A percentile compares a stretch with the other conserved stretches of the same genome.
These are phyloP conservation scores for Eimeria maxima DNA, from an alignment of 169 alveolate species.

Conservation along the genomic window DNA sequence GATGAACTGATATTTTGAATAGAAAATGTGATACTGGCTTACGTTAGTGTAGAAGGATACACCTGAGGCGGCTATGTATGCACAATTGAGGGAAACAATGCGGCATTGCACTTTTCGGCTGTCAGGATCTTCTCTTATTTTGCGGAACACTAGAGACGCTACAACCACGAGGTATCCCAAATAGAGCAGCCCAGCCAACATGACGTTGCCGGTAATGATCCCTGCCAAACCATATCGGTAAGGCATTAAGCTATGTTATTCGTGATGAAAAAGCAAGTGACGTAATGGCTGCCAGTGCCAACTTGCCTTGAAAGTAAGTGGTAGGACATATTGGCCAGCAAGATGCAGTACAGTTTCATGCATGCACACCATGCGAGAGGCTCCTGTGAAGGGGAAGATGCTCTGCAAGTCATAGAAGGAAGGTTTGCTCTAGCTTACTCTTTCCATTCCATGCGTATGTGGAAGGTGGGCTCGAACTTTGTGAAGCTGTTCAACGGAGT, in stretches of 20 bases:
- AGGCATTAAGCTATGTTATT: constrained; percentile 32
- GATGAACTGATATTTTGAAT: not conserved
- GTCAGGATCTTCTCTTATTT: constrained; percentile 41
- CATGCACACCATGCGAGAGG: constrained; percentile 60
- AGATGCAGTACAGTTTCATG: constrained; percentile 65
- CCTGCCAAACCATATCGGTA: constrained; percentile 70
- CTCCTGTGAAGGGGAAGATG: not conserved
- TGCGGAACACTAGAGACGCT: constrained; percentile 25
- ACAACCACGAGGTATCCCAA: constrained; percentile 49
- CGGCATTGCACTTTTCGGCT: constrained; percentile 70
- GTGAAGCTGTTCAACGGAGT: constrained; percentile 65
- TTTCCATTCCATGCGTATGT: constrained; percentile 63
- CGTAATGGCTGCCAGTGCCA: not conserved
- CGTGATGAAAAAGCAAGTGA: not conserved
- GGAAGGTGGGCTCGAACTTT: constrained; percentile 57
- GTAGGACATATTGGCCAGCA: constrained; percentile 63
- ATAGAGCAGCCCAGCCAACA: constrained; percentile 37
- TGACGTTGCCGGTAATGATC: constrained; percentile 48
- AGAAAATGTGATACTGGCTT: not conserved
- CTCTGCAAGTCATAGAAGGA: not conserved
- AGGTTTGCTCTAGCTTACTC: not conserved
- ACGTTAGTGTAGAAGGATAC: constrained; percentile 56
- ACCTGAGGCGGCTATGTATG: constrained; percentile 73
- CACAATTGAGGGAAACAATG: constrained; percentile 57
- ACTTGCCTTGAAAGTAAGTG: constrained; percentile 52